Percentiles rank a stretch among this genome's conserved stretches.
Conservation (phyloP, 768 basidiomycete species). For the Tricholomella constricta region DNA sequence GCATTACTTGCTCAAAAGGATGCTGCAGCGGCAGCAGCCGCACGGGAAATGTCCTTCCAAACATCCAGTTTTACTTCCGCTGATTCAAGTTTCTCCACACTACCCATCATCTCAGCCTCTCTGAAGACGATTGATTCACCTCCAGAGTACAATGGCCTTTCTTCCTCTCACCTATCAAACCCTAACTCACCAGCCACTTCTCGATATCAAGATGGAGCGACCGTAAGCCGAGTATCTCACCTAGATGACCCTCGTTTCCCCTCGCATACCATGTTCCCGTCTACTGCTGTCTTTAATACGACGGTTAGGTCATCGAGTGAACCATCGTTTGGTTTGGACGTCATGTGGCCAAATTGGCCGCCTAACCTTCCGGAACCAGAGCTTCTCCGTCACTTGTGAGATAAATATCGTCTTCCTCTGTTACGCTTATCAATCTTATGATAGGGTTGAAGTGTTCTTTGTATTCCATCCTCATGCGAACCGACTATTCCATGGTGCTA, state of each 20-base stretch:
- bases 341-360: conserved; percentile 64
- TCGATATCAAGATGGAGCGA: conserved; percentile 14
- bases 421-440: neutral
- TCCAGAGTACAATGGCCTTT: conserved; percentile 10
- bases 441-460: conserved; percentile 76
- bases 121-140: conserved; percentile 3
- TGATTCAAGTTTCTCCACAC: neutral
- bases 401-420: conserved; percentile 7
- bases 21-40: conserved; percentile 14
- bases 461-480: conserved; percentile 72
- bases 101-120: neutral
- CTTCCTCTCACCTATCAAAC: conserved; percentile 4
- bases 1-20: conserved; percentile 63
- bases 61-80: conserved; percentile 6
- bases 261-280: conserved; percentile 21
- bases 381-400: conserved; percentile 67
- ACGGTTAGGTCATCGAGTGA: conserved; percentile 13
- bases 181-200: conserved; percentile 9
- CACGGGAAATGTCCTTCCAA: conserved; percentile 13
- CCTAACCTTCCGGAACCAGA: conserved; percentile 60
- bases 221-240: conserved; percentile 1
- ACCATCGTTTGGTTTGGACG: conserved; percentile 34
- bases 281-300: conserved; percentile 10
- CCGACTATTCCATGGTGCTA: conserved; percentile 66
- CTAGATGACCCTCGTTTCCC: conserved; percentile 28